A percentile compares a stretch with the other conserved stretches of the same genome.
phyloP scores from a whole-genome alignment of 345 rosid genomes.

The Erysimum cheiranthoides region DNA sequence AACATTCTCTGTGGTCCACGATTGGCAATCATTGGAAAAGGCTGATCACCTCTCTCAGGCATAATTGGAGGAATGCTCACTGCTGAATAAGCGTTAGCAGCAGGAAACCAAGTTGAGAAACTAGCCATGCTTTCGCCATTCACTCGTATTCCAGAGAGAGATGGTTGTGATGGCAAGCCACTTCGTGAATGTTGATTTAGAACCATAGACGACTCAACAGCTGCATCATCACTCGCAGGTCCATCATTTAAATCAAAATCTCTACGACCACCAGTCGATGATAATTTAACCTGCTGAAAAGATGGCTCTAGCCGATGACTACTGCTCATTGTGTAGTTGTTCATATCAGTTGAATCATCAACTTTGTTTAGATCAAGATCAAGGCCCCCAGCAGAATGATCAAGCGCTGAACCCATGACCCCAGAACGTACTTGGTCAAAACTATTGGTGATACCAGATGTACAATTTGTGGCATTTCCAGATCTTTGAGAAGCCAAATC shows the following conservation, averaged over 20 bases:
- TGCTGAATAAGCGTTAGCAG: slow-evolving; percentile 61
- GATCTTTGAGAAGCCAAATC: slow-evolving; percentile 60
- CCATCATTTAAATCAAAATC: slow-evolving; percentile 95
- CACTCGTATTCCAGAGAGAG: slow-evolving; percentile 55
- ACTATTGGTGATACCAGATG: slow-evolving; percentile 4
- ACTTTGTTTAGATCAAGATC: slow-evolving; percentile 85
- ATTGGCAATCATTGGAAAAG: slow-evolving; percentile 60
- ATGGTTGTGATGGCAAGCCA: slow-evolving; percentile 55
- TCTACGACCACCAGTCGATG: slow-evolving; percentile 48
- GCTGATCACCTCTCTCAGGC: slow-evolving; percentile 76
- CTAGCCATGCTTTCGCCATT: slow-evolving; percentile 59
- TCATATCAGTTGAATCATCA: slow-evolving; percentile 65
- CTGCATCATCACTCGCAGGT: slow-evolving; percentile 63
- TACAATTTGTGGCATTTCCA: slow-evolving; percentile 41
- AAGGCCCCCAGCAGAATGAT: slow-evolving; percentile 63
- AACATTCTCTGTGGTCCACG: slow-evolving; percentile 67
- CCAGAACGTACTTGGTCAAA: not conserved
- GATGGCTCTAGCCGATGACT: slow-evolving; percentile 50
- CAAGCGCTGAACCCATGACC: slow-evolving; percentile 1
- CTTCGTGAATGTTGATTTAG: slow-evolving; percentile 52
- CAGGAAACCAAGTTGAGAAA: slow-evolving; percentile 69
- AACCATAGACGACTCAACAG: slow-evolving; percentile 55
- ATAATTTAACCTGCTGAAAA: slow-evolving; percentile 42
- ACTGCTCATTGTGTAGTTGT: slow-evolving; percentile 47
- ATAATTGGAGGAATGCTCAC: slow-evolving; percentile 60